Percentiles rank a stretch among this genome's conserved stretches.
phyloP scores from a whole-genome alignment of 106 monocot species.

The Phalaenopsis aphrodite region DNA sequence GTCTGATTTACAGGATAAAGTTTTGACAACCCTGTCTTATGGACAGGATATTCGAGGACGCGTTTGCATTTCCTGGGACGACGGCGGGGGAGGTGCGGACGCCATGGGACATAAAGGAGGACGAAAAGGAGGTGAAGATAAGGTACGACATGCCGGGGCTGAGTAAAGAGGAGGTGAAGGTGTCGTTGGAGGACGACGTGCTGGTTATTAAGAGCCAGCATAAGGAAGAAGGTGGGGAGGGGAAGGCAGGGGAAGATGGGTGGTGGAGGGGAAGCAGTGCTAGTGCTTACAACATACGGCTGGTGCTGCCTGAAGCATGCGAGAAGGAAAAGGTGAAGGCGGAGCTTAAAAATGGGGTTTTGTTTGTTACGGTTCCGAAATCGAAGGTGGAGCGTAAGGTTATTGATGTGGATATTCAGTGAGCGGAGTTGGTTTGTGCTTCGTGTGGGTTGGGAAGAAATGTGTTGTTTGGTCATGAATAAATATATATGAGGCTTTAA shows the following conservation, averaged over 20 bases:
- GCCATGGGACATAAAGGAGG: constrained; percentile 62
- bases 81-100: constrained; percentile 18
- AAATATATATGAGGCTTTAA: too few relatives aligned
- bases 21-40: too few relatives aligned
- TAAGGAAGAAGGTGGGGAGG: constrained; percentile 23
- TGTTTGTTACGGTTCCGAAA: constrained; percentile 55
- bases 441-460: too few relatives aligned
- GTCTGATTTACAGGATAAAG: too few relatives aligned
- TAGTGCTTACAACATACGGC: constrained; percentile 42
- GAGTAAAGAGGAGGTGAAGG: constrained; percentile 60
- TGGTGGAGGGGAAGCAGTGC: constrained; percentile 36
- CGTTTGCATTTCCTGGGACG: constrained; percentile 24
- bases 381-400: constrained; percentile 40
- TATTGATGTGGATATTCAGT: constrained; percentile 35
- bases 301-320: constrained; percentile 53
- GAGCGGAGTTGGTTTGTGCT: not conserved
- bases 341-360: constrained; percentile 73
- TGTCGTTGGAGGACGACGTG: constrained; percentile 62
- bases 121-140: constrained; percentile 61
- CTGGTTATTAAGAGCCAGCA: constrained; percentile 57
- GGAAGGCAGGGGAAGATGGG: constrained; percentile 9
- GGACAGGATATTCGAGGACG: constrained; percentile 52
- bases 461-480: too few relatives aligned
- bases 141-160: constrained; percentile 78
- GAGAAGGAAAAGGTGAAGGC: constrained; percentile 59